Base-by-base conservation (phyloP, 164 flowering plant genomes). In the Brasenia schreberi region DNA sequence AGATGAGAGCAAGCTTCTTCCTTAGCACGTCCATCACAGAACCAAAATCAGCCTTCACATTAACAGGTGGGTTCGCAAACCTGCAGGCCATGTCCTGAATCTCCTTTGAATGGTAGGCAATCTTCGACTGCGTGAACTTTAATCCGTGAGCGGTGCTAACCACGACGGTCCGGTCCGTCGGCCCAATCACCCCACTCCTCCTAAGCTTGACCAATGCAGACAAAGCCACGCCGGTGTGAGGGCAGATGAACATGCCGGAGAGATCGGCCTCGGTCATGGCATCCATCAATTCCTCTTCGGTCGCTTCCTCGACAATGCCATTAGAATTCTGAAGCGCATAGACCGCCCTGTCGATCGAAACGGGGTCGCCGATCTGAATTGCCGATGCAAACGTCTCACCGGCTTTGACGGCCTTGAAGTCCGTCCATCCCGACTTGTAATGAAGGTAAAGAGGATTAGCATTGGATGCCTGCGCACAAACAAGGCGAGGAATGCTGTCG, bases 91-190 rank as follows among this genome's bases (percentile, higher is more conserved):
- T 77, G 33, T 82, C 88, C 3, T 77, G 68, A 18, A 87, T 85
- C 17, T 58, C 71, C 72, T 78, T 80, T 0, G 88, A 85, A 66
- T 92, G 98, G 68, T 92, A 89, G 66, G 79, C 98, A 43, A 81
- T 72, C 84, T 92, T 92, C 3, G 95, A 83, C 67, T 92, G 95
- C 1, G 98, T 88, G 64, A 92, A 92, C 67, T 92, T 88, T 80
- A 92, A 71, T 27, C 98, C 98, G 70, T 92, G 98, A 56, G 98
- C 96, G 0, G 96, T 92, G 66, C 92, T 92, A n/a, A 92, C 92
- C 66, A 92, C 96, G 71, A 92, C 96, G 0, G 95, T 85, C 76
- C 88, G 69, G 58, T 92, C 96, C 0, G 73, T 80, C 0, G 82
- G 81, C 14, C 70, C 76, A 17, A 92, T 88, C 18, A 92, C 84